phyloP scores from a whole-genome alignment of 805 yeast genomes.

The Candida easanensis region DNA sequence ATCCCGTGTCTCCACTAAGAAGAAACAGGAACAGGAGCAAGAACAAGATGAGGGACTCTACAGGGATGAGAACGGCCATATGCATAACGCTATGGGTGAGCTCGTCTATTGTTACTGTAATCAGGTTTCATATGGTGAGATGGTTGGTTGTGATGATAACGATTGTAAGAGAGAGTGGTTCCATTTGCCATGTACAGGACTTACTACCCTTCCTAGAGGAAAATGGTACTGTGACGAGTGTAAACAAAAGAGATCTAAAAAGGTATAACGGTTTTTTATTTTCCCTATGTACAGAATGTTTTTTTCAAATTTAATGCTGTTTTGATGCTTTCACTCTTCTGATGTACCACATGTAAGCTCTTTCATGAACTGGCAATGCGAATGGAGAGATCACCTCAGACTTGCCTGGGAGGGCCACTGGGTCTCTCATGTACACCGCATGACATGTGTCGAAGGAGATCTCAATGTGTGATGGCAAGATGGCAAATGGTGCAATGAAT shows the following conservation, averaged over 20 bases:
- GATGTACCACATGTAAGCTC: conserved; percentile 92
- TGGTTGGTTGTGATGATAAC: conserved; percentile 98
- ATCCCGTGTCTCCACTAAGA: conserved; percentile 18
- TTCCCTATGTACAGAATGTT: conserved; percentile 15
- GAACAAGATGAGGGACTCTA: conserved; percentile 15
- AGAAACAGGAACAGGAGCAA: conserved; percentile 16
- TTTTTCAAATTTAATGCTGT: conserved; percentile 6
- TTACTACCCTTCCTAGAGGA: conserved; percentile 81
- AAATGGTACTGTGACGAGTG: conserved; percentile 82
- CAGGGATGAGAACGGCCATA: conserved; percentile 15
- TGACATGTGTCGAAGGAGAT: conserved; percentile 89
- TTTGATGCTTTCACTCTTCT: conserved; percentile 54
- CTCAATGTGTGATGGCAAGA: conserved; percentile 90
- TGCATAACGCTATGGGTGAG: conserved; percentile 43
- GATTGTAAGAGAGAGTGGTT: conserved; percentile 93
- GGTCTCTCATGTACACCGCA: conserved; percentile 95
- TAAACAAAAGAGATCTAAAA: conserved; percentile 35
- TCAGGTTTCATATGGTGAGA: conserved; percentile 95
- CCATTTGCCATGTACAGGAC: conserved; percentile 89
- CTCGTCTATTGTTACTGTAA: conserved; percentile 95
- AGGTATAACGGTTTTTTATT: no score
- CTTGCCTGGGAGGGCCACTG: conserved; percentile 95
- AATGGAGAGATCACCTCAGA: conserved; percentile 94
- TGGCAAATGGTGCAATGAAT: conserved; percentile 87
- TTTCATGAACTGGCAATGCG: conserved; percentile 76